phyloP scores from a whole-genome alignment of 176 grass and related monocot genomes.

The Paspalum vaginatum region DNA sequence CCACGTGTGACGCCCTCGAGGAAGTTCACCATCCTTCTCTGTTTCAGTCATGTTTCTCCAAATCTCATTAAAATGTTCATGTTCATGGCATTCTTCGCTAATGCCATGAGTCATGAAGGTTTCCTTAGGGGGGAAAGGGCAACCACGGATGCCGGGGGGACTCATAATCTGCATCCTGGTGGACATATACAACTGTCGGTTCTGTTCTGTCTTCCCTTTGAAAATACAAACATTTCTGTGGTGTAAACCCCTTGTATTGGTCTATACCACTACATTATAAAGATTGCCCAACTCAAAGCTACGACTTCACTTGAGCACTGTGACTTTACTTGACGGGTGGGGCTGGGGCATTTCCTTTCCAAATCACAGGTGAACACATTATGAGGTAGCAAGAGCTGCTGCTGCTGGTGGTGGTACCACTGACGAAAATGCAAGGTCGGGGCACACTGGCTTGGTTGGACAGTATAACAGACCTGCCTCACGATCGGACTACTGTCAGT shows the following conservation, averaged over 20 bases:
- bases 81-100: too few relatives aligned
- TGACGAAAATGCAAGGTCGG: background rate
- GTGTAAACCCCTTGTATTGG: background rate
- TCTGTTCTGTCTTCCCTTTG: background rate
- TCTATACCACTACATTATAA: background rate
- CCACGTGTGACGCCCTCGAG: too few relatives aligned
- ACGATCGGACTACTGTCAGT: slow-evolving; percentile 27
- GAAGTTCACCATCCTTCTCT: too few relatives aligned
- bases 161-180: background rate
- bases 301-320: background rate
- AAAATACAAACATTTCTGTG: background rate
- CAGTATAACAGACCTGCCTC: slow-evolving; percentile 28
- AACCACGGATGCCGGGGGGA: too few relatives aligned
- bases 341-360: background rate
- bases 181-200: background rate
- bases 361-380: background rate
- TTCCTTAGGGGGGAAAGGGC: too few relatives aligned
- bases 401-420: background rate
- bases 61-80: too few relatives aligned
- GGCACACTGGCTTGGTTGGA: background rate
- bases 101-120: too few relatives aligned
- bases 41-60: too few relatives aligned
- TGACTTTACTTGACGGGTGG: too few relatives aligned
- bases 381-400: background rate
- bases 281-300: background rate